These are phyloP conservation scores for Trichocomaceae sp. DNA, from an alignment of 2,329 filamentous ascomycete genomes.

Conservation along the genomic window DNA sequence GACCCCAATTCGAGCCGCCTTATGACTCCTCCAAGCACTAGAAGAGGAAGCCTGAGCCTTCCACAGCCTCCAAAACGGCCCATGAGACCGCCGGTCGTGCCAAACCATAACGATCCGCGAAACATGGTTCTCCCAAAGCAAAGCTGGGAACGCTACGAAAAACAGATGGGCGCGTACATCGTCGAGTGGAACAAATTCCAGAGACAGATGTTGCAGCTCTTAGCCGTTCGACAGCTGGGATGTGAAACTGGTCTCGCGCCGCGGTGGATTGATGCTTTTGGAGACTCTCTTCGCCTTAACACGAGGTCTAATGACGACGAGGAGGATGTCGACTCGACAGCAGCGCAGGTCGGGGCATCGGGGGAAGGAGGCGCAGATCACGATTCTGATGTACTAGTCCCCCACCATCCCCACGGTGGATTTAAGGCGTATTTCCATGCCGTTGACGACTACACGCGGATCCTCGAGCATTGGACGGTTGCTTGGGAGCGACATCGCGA, in stretches of 20 bases:
- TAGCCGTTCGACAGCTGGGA: slow-evolving; percentile 46
- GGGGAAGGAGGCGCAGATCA: slow-evolving; percentile 20
- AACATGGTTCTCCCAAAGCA: slow-evolving; percentile 37
- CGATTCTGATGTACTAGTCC: slow-evolving; percentile 25
- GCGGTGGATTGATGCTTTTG: slow-evolving; percentile 48
- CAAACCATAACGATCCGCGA: slow-evolving; percentile 24
- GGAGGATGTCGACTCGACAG: not conserved
- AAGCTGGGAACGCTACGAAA: slow-evolving; percentile 48
- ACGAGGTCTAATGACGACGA: slow-evolving; percentile 17
- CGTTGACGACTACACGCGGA: slow-evolving; percentile 40
- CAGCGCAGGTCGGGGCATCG: slow-evolving; percentile 17
- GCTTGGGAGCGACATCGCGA: slow-evolving; percentile 41
- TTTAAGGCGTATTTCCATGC: slow-evolving; percentile 41
- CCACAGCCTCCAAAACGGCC: slow-evolving; percentile 50
- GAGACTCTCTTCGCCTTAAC: slow-evolving; percentile 37
- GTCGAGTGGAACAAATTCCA: slow-evolving; percentile 52
- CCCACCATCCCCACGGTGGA: slow-evolving; percentile 32
- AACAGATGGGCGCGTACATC: slow-evolving; percentile 50
- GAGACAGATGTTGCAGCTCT: slow-evolving; percentile 49
- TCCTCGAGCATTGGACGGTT: slow-evolving; percentile 44
- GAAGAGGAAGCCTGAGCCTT: slow-evolving; percentile 36
- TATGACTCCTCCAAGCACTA: slow-evolving; percentile 24
- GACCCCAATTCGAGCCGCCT: slow-evolving; percentile 36
- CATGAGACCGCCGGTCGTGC: slow-evolving; percentile 22
- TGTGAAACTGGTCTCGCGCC: slow-evolving; percentile 39